phyloP scores from a whole-genome alignment of 345 rosid genomes.

The Linum lewisii region DNA sequence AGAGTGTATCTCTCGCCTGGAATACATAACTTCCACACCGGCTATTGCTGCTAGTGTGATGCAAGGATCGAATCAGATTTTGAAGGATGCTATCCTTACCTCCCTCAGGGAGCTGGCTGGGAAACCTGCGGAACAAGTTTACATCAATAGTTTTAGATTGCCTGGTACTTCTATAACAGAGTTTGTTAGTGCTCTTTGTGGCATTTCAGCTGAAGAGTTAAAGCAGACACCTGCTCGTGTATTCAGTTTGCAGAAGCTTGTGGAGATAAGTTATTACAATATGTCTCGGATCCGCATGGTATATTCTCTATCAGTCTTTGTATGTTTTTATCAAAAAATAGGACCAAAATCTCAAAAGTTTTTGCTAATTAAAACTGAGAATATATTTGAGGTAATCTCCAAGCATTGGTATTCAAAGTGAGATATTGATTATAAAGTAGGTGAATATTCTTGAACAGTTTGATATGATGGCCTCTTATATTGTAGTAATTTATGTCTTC shows the following conservation, averaged over 20 bases:
- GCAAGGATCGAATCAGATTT: slow-evolving; percentile 96
- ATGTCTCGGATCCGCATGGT: slow-evolving; percentile 98
- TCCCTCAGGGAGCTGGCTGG: slow-evolving; percentile 86
- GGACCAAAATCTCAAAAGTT: too few species aligned
- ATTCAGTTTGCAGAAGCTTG: slow-evolving; percentile 96
- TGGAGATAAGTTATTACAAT: slow-evolving; percentile 98
- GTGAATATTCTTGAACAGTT: background rate
- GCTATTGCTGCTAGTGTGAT: slow-evolving; percentile 86
- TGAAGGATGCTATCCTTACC: slow-evolving; percentile 88
- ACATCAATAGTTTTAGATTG: slow-evolving; percentile 78
- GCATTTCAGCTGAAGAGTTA: slow-evolving; percentile 93
- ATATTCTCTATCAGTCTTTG: slow-evolving; percentile 25
- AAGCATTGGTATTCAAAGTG: background rate
- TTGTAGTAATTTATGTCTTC: background rate
- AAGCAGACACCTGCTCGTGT: slow-evolving; percentile 98
- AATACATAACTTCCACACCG: slow-evolving; percentile 80
- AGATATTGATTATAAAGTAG: background rate
- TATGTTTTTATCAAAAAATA: too few species aligned
- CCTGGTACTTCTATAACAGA: slow-evolving; percentile 92
- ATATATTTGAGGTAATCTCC: too few species aligned
- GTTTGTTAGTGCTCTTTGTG: slow-evolving; percentile 92
- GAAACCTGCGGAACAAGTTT: slow-evolving; percentile 90
- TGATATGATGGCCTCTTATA: too few species aligned
- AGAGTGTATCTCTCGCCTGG: slow-evolving; percentile 98
- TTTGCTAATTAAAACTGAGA: too few species aligned